phyloP scores from a whole-genome alignment of 2,329 filamentous ascomycete genomes.

The Fusarium piperis region DNA sequence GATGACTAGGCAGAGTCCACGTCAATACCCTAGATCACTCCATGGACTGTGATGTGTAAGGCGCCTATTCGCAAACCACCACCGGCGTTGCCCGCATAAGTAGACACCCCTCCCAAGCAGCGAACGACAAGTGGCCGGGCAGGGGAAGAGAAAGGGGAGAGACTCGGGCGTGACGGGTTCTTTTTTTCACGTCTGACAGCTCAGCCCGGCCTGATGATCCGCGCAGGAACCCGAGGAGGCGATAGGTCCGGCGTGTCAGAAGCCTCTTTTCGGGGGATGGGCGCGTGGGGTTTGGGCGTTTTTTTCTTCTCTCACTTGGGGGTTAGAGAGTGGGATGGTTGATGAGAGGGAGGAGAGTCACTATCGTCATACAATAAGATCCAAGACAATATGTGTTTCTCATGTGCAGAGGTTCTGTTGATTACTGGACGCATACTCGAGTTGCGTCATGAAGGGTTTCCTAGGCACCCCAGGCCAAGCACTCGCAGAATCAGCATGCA shows the following conservation, averaged over 20 bases:
- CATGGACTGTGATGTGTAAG: conserved; percentile 29
- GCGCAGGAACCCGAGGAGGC: conserved; percentile 45
- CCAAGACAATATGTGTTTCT: background rate
- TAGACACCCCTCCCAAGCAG: conserved; percentile 11
- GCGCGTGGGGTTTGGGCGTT: conserved; percentile 33
- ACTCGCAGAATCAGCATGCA: background rate
- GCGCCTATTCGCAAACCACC: conserved; percentile 30
- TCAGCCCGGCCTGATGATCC: conserved; percentile 43
- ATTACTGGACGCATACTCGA: background rate
- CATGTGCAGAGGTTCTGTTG: background rate
- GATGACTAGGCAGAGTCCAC: conserved; percentile 9
- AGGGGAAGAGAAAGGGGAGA: background rate
- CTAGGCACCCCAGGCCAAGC: background rate
- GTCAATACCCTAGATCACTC: conserved; percentile 6
- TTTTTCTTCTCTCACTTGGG: background rate
- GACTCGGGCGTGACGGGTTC: background rate
- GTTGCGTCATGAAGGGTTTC: background rate
- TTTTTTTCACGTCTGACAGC: conserved; percentile 31
- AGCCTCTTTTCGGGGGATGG: conserved; percentile 21
- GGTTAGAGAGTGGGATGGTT: background rate
- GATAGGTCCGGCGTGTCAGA: conserved; percentile 32
- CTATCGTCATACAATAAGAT: background rate
- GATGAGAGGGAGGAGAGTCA: background rate
- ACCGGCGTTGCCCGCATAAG: conserved; percentile 16
- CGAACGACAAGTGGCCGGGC: conserved; percentile 30